Evolutionary conservation across 805 yeast species (phyloP).

Genomic region (Ogataea methanolica): DNA sequence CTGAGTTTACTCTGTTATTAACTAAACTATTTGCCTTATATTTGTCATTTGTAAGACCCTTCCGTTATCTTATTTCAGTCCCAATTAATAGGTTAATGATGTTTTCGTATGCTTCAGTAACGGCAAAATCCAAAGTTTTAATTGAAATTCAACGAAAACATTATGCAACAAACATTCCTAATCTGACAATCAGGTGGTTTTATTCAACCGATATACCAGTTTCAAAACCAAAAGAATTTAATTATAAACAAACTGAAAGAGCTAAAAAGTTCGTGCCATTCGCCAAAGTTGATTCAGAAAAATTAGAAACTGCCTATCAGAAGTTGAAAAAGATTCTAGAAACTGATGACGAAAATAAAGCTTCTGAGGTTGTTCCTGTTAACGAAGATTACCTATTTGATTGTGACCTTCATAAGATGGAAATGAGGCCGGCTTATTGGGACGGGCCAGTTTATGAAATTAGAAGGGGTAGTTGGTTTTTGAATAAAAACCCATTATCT

Average conservation of each 20-base stretch:
- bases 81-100: neutral
- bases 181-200: slow-evolving; percentile 51
- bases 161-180: slow-evolving; percentile 2
- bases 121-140: neutral
- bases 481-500: slow-evolving; percentile 52
- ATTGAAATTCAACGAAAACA: neutral
- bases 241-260: slow-evolving; percentile 43
- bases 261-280: slow-evolving; percentile 68
- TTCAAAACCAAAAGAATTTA: slow-evolving; percentile 57
- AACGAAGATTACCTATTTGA: slow-evolving; percentile 77
- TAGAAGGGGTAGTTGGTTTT: slow-evolving; percentile 83
- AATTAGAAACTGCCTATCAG: slow-evolving; percentile 52
- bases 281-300: slow-evolving; percentile 53
- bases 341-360: neutral
- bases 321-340: slow-evolving; percentile 3
- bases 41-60: no score
- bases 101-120: neutral
- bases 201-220: slow-evolving; percentile 78
- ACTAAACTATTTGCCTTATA: no score
- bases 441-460: slow-evolving; percentile 81
- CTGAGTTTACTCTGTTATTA: no score
- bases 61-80: no score
- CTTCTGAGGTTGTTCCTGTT: slow-evolving; percentile 44
- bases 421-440: slow-evolving; percentile 76
- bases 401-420: slow-evolving; percentile 55